phyloP scores from a whole-genome alignment of 2,329 filamentous ascomycete species.

The Cytospora leucostoma region DNA sequence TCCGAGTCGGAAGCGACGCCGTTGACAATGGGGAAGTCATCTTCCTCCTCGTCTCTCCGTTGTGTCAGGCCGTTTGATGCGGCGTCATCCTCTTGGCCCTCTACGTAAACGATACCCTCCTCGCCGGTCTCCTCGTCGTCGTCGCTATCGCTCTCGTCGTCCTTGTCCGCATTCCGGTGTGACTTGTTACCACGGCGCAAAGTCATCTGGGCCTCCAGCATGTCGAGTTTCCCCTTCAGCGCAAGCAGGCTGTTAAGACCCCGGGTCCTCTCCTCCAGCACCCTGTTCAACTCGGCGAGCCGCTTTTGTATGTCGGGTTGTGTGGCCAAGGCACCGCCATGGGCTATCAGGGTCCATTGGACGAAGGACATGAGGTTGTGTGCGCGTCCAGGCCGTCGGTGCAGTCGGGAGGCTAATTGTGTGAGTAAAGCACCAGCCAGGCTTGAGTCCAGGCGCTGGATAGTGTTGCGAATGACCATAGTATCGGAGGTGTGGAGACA shows the following conservation, averaged over 20 bases:
- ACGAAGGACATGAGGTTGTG: slow-evolving; percentile 93
- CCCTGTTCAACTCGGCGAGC: slow-evolving; percentile 77
- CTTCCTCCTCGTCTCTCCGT: slow-evolving; percentile 56
- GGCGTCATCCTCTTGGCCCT: slow-evolving; percentile 68
- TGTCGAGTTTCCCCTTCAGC: slow-evolving; percentile 92
- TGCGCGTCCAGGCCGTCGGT: slow-evolving; percentile 83
- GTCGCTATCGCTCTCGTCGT: slow-evolving; percentile 55
- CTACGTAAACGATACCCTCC: slow-evolving; percentile 81
- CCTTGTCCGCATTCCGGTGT: slow-evolving; percentile 44
- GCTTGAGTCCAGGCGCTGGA: slow-evolving; percentile 84
- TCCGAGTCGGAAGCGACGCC: slow-evolving; percentile 61
- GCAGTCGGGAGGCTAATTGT: slow-evolving; percentile 83
- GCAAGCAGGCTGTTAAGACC: slow-evolving; percentile 81
- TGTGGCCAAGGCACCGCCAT: slow-evolving; percentile 86
- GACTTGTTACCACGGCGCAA: slow-evolving; percentile 65
- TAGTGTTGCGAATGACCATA: slow-evolving; percentile 79
- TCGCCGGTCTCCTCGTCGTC: slow-evolving; percentile 63
- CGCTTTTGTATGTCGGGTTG: slow-evolving; percentile 81
- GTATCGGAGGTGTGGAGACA: slow-evolving; percentile 82
- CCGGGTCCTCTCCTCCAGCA: slow-evolving; percentile 82
- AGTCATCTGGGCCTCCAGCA: slow-evolving; percentile 87
- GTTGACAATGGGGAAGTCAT: slow-evolving; percentile 58
- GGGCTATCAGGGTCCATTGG: slow-evolving; percentile 89
- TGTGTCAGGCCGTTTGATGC: slow-evolving; percentile 40
- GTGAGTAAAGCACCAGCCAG: slow-evolving; percentile 78